Evolutionary conservation across 495 filamentous ascomycete species (phyloP), one percentile per base, ranked within the genome.

Genomic region (Peziza echinospora): DNA sequence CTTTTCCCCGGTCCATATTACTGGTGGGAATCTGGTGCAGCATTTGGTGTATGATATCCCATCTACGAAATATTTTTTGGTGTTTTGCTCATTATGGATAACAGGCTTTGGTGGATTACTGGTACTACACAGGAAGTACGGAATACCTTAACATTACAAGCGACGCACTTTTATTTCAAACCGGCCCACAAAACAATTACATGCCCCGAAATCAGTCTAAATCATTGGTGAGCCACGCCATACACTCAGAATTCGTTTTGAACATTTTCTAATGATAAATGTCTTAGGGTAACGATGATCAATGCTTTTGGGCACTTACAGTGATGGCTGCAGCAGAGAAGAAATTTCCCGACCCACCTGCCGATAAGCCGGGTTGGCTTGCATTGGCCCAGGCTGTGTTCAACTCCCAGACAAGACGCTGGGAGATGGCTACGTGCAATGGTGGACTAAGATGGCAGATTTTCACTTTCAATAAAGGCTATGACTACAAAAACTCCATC

Each of bases 401-500:
- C 63, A 84, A 86, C 60, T 74, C 72, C 0, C 80, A 84, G 55
- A 73, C 69, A 10, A 48, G 44, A 13, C 69, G 77, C 21, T 80
- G 73, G 67, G 68, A 75, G 48, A 59, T 56, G 0, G 51, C 53
- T 1, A 71, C 66, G 1, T 93, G 85, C 59, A 67, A 69, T 39
- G 85, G 85, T 39, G 85, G 85, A 2, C 63, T 92, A 44, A 68
- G 77, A 47, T 92, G 85, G 85, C 84, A 92, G 63, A 79, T 91
- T 49, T 83, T 74, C 62, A 67, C 71, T 7, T 85, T 81, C 62
- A 82, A 86, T 64, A 74, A 65, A 21, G 85, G 85, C 8, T 91
- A 80, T 60, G 70, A 73, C 39, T 74, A 76, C 50, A 81, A 80
- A 54, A 77, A 77, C 55, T 72, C 75, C 19, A 70, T 81, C 47